These are phyloP conservation scores for Diaporthe vaccinii DNA, from an alignment of 2,329 filamentous ascomycete species.

Conservation along the genomic window DNA sequence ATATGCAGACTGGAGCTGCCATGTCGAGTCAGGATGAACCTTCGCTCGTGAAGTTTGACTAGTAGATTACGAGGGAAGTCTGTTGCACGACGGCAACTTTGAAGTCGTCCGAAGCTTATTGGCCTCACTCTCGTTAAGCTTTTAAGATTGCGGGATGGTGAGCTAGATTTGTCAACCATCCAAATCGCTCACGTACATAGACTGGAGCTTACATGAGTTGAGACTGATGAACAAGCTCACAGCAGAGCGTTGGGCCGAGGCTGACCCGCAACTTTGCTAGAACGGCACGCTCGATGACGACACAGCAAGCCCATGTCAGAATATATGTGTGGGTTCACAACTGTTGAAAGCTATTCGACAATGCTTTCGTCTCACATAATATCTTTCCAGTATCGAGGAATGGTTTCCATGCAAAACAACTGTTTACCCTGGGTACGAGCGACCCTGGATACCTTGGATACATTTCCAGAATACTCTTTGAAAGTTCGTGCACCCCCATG, in stretches of 20 bases:
- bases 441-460: too few relatives aligned
- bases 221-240: background rate
- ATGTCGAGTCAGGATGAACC: background rate
- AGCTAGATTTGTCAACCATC: background rate
- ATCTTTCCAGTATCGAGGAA: too few relatives aligned
- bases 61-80: background rate
- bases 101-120: constrained; percentile 13
- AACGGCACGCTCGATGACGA: background rate
- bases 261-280: background rate
- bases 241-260: background rate
- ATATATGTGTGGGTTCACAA: background rate
- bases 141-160: background rate
- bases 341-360: background rate
- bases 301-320: background rate
- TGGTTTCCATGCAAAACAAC: too few relatives aligned
- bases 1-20: background rate
- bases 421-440: too few relatives aligned
- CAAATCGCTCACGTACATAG: too few relatives aligned
- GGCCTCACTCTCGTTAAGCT: background rate
- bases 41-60: background rate
- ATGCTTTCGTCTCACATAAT: too few relatives aligned
- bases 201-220: background rate
- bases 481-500: too few relatives aligned
- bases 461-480: too few relatives aligned
- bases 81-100: background rate